Evolutionary conservation across 1,139 yeast genomes (phyloP), one percentile per base, ranked within the genome.

Genomic region (Protomyces lactucae-debilis): DNA sequence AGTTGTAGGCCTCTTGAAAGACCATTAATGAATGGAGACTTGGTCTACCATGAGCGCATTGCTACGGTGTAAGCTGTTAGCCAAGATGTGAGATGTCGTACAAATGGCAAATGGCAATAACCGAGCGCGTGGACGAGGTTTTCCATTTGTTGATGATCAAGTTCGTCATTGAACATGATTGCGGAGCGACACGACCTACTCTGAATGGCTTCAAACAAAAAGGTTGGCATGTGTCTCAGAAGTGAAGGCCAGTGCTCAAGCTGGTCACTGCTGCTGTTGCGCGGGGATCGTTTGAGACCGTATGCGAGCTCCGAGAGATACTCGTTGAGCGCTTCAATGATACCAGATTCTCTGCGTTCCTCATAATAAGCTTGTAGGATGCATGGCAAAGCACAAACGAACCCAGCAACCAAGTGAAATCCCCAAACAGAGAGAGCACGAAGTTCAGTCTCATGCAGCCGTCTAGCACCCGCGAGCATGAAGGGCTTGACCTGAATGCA

Each of bases 21-120:
- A 28, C 32, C 32, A 28, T 1, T 28, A 28, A 28, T 28, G 32
- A 28, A 28, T 28, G 32, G 21, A 16, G 14, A 12, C 40, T 32
- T n/a, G 40, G 55, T 14, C 55, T 28, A 21, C 55, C 55, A 52
- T 52, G 55, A 12, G 55, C 55, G 16, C 55, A 52, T 35, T 52
- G 55, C 55, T 21, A 52, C 5, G 21, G 5, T 28, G 32, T 28
- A 6, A 28, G 32, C 32, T 28, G 32, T 28, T 5, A 28, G 8
- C 32, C 32, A 28, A 28, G 8, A 28, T 5, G 5, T 1, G 32
- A 28, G 32, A 28, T 28, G 32, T 28, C 5, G 32, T 28, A 25
- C 37, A 14, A 25, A 32, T 21, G 37, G 53, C 18, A 12, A 3
- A 6, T n/a, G n/a, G 23, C 53, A 51, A 32, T 14, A 8, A 8